Evolutionary conservation across 2,329 filamentous ascomycete species (phyloP).

Genomic region (Xylaria sp.): DNA sequence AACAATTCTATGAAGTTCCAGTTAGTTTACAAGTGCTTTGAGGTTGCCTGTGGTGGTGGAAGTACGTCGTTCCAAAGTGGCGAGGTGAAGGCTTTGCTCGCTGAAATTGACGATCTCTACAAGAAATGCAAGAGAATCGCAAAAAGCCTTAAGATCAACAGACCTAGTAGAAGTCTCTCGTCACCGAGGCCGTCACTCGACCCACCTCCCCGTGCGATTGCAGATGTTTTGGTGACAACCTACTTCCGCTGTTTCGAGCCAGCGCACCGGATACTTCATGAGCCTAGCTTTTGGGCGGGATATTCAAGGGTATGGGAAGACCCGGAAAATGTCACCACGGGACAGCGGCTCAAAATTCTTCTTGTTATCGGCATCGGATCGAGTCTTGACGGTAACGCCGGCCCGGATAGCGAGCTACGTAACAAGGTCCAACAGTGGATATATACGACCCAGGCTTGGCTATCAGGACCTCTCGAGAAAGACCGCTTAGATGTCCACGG

Average conservation of each 20-base stretch:
- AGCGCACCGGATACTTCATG: constrained; percentile 63
- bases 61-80: constrained; percentile 36
- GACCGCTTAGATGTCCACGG: constrained; percentile 50
- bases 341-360: constrained; percentile 51
- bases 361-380: constrained; percentile 57
- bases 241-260: constrained; percentile 65
- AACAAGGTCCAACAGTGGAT: constrained; percentile 53
- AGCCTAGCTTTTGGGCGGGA: constrained; percentile 62
- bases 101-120: constrained; percentile 47
- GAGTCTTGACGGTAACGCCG: constrained; percentile 46
- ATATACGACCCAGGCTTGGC: constrained; percentile 56
- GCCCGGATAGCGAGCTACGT: constrained; percentile 43
- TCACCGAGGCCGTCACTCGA: constrained; percentile 41
- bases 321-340: constrained; percentile 41
- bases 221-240: constrained; percentile 56
- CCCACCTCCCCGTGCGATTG: constrained; percentile 47
- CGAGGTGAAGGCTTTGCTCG: constrained; percentile 43
- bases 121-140: constrained; percentile 51
- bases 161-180: constrained; percentile 49
- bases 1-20: constrained; percentile 44
- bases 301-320: constrained; percentile 60
- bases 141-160: constrained; percentile 48
- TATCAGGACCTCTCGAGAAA: constrained; percentile 55
- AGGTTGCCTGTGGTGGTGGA: constrained; percentile 39
- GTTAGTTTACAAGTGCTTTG: constrained; percentile 47